Conservation (phyloP, 2,329 filamentous ascomycete species). For the Fusarium pseudonygamai region DNA sequence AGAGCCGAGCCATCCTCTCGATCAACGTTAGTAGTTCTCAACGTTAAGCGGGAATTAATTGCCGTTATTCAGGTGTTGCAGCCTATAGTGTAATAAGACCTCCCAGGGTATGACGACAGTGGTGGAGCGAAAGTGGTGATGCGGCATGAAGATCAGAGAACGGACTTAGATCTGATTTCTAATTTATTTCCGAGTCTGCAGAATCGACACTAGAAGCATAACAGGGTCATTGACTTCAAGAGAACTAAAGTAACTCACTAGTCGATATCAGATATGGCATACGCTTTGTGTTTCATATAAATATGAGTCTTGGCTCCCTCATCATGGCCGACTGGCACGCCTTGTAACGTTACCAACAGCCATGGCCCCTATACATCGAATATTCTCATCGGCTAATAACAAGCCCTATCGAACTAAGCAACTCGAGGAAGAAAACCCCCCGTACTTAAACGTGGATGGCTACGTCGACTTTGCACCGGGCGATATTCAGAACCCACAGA, state of each 20-base stretch:
- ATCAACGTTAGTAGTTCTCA: neutral
- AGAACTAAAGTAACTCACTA: neutral
- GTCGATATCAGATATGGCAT: neutral
- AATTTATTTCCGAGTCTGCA: slow-evolving; percentile 1
- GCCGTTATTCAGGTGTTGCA: neutral
- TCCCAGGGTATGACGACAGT: slow-evolving; percentile 19
- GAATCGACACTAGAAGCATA: neutral
- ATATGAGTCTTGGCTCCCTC: neutral
- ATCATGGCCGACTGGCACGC: neutral
- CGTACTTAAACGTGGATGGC: slow-evolving; percentile 16
- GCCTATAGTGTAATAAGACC: slow-evolving; percentile 15
- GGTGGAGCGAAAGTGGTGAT: slow-evolving; percentile 16
- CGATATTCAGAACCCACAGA: slow-evolving; percentile 13
- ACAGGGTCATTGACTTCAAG: slow-evolving; percentile 10
- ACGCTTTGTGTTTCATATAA: neutral
- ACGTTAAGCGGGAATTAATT: neutral
- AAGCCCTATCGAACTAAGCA: slow-evolving; percentile 22
- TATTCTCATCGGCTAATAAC: slow-evolving; percentile 21
- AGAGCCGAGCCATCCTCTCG: slow-evolving; percentile 1
- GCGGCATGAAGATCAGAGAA: slow-evolving; percentile 14
- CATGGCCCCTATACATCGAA: slow-evolving; percentile 24
- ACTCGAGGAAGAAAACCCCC: slow-evolving; percentile 13
- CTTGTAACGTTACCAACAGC: neutral
- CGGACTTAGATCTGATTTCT: slow-evolving; percentile 14
- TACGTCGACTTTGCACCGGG: slow-evolving; percentile 17